phyloP scores from a whole-genome alignment of 495 filamentous ascomycete genomes.

The Niebla homalea region DNA sequence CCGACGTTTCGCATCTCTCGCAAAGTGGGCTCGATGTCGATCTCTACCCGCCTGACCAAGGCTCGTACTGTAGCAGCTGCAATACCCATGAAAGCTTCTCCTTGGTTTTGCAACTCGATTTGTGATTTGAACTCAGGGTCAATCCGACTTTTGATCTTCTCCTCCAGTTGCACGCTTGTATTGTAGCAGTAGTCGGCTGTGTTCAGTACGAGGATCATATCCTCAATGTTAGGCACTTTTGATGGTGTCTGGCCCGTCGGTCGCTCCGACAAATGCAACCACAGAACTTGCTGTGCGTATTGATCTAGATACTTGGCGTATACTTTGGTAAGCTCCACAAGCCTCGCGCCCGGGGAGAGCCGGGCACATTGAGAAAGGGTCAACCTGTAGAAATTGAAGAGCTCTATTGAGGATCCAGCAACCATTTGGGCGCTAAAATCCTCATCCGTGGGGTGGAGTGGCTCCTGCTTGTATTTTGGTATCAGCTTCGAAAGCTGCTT shows the following conservation, averaged over 20 bases:
- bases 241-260: conserved; percentile 35
- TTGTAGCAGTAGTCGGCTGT: conserved; percentile 96
- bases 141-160: conserved; percentile 82
- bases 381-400: conserved; percentile 91
- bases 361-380: conserved; percentile 91
- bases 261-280: conserved; percentile 58
- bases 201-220: conserved; percentile 76
- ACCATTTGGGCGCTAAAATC: conserved; percentile 87
- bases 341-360: conserved; percentile 73
- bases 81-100: conserved; percentile 90
- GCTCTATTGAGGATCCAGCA: conserved; percentile 83
- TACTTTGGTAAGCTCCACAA: conserved; percentile 73
- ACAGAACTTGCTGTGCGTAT: conserved; percentile 86
- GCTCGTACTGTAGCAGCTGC: conserved; percentile 75
- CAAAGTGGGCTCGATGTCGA: conserved; percentile 75
- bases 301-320: conserved; percentile 90
- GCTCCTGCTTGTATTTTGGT: conserved; percentile 77
- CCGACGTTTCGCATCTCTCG: conserved; percentile 93
- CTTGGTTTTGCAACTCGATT: conserved; percentile 82
- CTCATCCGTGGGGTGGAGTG: conserved; percentile 68
- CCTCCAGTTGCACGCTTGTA: conserved; percentile 82
- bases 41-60: conserved; percentile 70
- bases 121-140: conserved; percentile 59
- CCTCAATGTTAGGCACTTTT: conserved; percentile 51
- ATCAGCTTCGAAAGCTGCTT: conserved; percentile 76